These are phyloP conservation scores for Petrea volubilis DNA, from an alignment of 257 asterid genomes.

Conservation along the genomic window DNA sequence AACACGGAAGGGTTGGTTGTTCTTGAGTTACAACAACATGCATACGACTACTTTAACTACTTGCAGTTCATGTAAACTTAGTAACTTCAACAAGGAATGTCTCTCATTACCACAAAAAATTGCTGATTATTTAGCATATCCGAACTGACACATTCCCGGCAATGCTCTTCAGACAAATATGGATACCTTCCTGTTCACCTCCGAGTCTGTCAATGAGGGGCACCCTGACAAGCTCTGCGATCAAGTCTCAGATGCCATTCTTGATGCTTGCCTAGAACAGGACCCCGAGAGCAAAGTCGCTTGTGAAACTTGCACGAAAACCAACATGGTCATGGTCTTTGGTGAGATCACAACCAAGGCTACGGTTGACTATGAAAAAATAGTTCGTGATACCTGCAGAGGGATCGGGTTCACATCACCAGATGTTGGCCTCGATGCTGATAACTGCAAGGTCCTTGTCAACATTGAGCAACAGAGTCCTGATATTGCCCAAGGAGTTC, in stretches of 20 bases:
- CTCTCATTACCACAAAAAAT: background rate
- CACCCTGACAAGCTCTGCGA: conserved; percentile 81
- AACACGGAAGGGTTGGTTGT: background rate
- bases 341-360: conserved; percentile 79
- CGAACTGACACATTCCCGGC: background rate
- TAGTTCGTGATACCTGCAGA: conserved; percentile 69
- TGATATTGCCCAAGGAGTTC: conserved; percentile 72
- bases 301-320: conserved; percentile 71
- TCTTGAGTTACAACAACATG: background rate
- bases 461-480: conserved; percentile 74
- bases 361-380: conserved; percentile 58
- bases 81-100: background rate
- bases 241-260: conserved; percentile 72
- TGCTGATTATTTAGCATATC: background rate
- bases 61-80: background rate
- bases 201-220: conserved; percentile 70
- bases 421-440: conserved; percentile 70
- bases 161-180: conserved; percentile 31
- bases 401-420: conserved; percentile 66
- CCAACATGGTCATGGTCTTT: conserved; percentile 64
- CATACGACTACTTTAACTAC: background rate
- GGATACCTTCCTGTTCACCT: conserved; percentile 61
- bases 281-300: conserved; percentile 74
- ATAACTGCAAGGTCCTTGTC: conserved; percentile 67
- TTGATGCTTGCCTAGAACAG: conserved; percentile 68